Evolutionary conservation across 768 basidiomycete species (phyloP), one percentile per base, ranked within the genome.

Genomic region (Rossbeevera mucosa): DNA sequence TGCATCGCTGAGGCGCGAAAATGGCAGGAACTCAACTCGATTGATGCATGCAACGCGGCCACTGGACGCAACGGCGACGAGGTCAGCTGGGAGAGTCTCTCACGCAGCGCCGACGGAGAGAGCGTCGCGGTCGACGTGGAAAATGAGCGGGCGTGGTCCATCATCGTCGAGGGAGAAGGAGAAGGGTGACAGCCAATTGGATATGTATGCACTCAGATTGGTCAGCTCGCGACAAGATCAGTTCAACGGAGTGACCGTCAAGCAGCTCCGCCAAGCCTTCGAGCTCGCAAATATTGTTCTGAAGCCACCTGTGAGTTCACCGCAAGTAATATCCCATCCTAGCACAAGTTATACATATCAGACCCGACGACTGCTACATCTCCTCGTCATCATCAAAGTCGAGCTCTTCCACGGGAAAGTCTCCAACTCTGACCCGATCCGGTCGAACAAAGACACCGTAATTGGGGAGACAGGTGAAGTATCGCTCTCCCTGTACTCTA

Each of bases 401-500:
- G 49, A 94, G 75, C 22, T 93, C 91, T 62, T 89, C 81, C 8
- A 87, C 85, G 0, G 92, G 92, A 66, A 80, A 98, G 64, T 98
- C 88, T 1, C 95, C 95, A 7, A 91, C 76, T 47, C 70, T 78
- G 5, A 97, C 80, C 64, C 80, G 86, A 49, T 94, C 90, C 2
- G 91, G 83, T 42, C 87, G 80, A 16, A 94, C 89, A 67, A 98
- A 96, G 2, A 86, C 83, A 0, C 94, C 95, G 51, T 87, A 83
- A 44, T 83, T 85, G 8, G 81, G 80, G 42, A 69, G 72, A 65
- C 92, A 93, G 8, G 80, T 75, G 64, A 97, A 98, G 64, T 96
- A 97, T n/a, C 76, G 74, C 56, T 84, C 81, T 1, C 90, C 92
- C 62, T 92, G 80, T 3, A 95, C 87, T 1, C 94, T 95, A 57